Base-by-base conservation (phyloP, 805 yeast genomes). In the Metschnikowia shivogae region DNA sequence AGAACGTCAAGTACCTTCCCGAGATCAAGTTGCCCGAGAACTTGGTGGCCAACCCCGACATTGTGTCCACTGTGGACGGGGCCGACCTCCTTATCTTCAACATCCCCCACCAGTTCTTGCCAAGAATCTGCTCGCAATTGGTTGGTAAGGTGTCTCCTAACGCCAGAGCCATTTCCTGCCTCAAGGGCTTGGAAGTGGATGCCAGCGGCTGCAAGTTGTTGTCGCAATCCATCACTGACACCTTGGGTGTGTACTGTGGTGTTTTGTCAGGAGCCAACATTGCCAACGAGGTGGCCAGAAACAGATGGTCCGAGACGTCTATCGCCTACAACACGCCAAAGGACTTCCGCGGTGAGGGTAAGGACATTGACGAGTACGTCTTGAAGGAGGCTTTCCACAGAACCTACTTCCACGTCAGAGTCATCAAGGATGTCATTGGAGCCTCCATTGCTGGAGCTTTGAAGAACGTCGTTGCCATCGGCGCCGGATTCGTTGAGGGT, bases 241-340 rank as follows among this genome's bases (percentile, higher is more conserved):
- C 64, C 28, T 68, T 72, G 60, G 73, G 73, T 34, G 62, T 72
- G 46, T 58, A 60, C 48, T 72, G 76, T 52, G 76, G 76, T 44
- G 75, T 70, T 5, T 60, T 72, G 42, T 66, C 73, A n/a, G 76
- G 76, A n/a, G 76, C 76, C 45, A 72, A 72, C 56, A 63, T 72
- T 46, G 76, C 76, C 46, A 67, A 68, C 20, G 76, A 72, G 56
- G 74, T 72, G 26, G 76, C 76, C 47, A 62, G 70, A 56, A 64
- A 68, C 52, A 67, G 69, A 50, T 72, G 76, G 76, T 69, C 75
- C 44, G 76, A 72, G 57, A 70, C 76, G 36, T 67, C 76, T 14
- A 65, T 72, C 24, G 76, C 74, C 36, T 72, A 72, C 59, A 62
- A 59, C 43, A 42, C 60, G 17, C 76, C 76, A 3, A 40, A 44